Evolutionary conservation across 768 basidiomycete genomes (phyloP), one percentile per base, ranked within the genome.

Genomic region (Hysterangium stoloniferum): DNA sequence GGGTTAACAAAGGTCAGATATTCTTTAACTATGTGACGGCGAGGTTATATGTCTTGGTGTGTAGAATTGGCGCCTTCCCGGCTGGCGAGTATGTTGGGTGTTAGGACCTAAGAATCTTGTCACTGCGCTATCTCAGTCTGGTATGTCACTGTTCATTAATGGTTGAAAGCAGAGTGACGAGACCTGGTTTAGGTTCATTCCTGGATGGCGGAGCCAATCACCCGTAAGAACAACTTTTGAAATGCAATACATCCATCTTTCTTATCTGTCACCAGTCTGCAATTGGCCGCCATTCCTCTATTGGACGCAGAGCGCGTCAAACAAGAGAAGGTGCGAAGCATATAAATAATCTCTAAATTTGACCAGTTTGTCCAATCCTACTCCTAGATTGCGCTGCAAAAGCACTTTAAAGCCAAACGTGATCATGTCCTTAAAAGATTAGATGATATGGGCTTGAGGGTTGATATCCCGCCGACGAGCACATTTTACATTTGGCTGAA

Each of bases 401-500:
- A 75, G 58, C 90, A 93, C 65, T 96, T 96, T 76, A 86, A 90
- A 65, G 69, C 67, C 53, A 97, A 97, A 71, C 81, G 94, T 25
- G 91, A 97, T 64, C 84, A 94, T 54, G 84, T 95, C 33, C 79
- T 97, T 19, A 67, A 74, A 45, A 78, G 94, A n/a, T 77, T 97
- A 54, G 77, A 81, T 52, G 73, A 77, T 33, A 76, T 97, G 50
- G 84, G 80, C 37, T 73, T 96, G 20, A 80, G 85, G 44, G 87
- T 96, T 38, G 71, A 77, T 40, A 67, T 87, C 48, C 84, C 85
- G 35, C 91, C 89, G 5, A 71, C 70, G 17, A 80, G 82, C 49
- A 96, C 94, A 2, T 97, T 96, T 69, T 96, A 97, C 67, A 80
- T 96, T 62, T 96, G 94, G 92, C 77, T 94, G 53, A 87, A 88